These are phyloP conservation scores for Isabelozyma heimii DNA, from an alignment of 805 yeast genomes.

Conservation along the genomic window DNA sequence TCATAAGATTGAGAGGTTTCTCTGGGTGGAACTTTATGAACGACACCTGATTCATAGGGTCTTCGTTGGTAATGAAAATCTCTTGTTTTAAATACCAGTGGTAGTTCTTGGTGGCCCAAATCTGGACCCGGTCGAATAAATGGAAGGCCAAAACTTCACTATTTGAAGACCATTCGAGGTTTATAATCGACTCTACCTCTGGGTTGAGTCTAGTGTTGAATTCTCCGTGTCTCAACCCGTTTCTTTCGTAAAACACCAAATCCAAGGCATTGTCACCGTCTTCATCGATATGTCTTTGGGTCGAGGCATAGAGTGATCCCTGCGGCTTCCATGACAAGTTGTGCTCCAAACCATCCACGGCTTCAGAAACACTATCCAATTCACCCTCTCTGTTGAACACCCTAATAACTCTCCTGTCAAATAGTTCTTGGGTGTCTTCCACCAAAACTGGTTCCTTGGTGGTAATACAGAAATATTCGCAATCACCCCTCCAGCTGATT, in stretches of 20 bases:
- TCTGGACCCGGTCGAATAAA: slow-evolving; percentile 59
- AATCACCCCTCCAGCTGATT: slow-evolving; percentile 95
- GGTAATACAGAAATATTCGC: slow-evolving; percentile 74
- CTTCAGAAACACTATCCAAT: slow-evolving; percentile 81
- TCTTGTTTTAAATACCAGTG: slow-evolving; percentile 95
- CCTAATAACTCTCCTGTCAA: slow-evolving; percentile 71
- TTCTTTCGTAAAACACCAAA: slow-evolving; percentile 83
- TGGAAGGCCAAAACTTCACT: slow-evolving; percentile 77
- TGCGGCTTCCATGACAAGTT: slow-evolving; percentile 85
- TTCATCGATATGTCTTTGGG: slow-evolving; percentile 62
- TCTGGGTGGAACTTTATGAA: slow-evolving; percentile 85
- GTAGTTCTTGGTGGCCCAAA: slow-evolving; percentile 91
- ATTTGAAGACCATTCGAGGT: slow-evolving; percentile 75
- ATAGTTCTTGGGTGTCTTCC: slow-evolving; percentile 34
- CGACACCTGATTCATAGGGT: slow-evolving; percentile 23
- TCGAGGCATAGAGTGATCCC: slow-evolving; percentile 81
- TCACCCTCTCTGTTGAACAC: slow-evolving; percentile 79
- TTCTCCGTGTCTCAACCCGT: slow-evolving; percentile 89
- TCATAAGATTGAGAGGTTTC: slow-evolving; percentile 71
- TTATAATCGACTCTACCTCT: slow-evolving; percentile 40
- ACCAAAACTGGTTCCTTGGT: slow-evolving; percentile 52
- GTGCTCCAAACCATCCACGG: slow-evolving; percentile 78
- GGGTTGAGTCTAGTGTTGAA: slow-evolving; percentile 66
- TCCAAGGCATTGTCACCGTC: slow-evolving; percentile 47
- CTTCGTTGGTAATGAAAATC: slow-evolving; percentile 33